Conservation (phyloP, 257 asterid genomes). For the Solanum chiquidenum region DNA sequence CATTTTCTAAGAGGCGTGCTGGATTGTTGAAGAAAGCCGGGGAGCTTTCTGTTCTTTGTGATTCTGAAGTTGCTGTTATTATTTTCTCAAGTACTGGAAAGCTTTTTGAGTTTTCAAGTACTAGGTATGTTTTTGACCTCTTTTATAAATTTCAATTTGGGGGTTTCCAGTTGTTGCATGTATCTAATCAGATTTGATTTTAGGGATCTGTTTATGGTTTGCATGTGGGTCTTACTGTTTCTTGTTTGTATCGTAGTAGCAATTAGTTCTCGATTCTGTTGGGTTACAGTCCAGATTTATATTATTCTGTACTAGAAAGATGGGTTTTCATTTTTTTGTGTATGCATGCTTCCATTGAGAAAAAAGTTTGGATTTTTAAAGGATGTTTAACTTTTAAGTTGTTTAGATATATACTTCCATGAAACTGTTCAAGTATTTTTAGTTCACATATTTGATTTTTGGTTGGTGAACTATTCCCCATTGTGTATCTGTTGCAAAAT, state of each 20-base stretch:
- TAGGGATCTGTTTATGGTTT: neutral
- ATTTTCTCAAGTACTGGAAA: conserved; percentile 70
- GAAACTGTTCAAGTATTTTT: neutral
- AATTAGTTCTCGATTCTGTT: neutral
- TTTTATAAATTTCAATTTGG: neutral
- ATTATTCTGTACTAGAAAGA: neutral
- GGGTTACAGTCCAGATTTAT: neutral
- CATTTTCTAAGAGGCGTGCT: conserved; percentile 61
- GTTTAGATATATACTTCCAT: neutral
- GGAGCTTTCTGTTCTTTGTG: conserved; percentile 74
- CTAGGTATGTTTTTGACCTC: conserved; percentile 21
- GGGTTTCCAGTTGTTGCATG: neutral
- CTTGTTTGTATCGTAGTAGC: neutral
- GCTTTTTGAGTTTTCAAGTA: conserved; percentile 52
- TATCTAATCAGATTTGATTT: neutral
- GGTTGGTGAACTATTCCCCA: neutral
- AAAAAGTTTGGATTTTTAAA: neutral
- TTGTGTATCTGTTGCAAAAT: neutral
- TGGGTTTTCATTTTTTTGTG: neutral
- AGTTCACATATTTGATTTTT: neutral
- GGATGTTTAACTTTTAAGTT: neutral
- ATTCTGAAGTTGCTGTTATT: conserved; percentile 66
- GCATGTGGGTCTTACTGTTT: neutral
- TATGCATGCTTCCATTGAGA: neutral
- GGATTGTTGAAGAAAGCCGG: conserved; percentile 70